Evolutionary conservation across 495 filamentous ascomycete species (phyloP).

Genomic region (Hypomontagnella monticulosa): DNA sequence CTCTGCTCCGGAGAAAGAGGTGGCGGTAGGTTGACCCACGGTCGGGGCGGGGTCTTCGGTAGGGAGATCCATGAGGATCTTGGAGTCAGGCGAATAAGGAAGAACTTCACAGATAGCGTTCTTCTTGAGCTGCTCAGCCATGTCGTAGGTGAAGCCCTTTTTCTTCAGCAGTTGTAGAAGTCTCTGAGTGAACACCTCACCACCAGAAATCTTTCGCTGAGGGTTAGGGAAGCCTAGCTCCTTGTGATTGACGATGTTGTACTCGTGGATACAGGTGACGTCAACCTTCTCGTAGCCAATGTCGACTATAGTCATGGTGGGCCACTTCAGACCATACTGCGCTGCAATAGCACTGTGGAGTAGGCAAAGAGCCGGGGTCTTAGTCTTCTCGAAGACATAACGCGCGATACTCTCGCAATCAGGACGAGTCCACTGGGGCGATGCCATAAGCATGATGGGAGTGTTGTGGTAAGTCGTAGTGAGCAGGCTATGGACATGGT

Average conservation of each 20-base stretch:
- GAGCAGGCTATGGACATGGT: constrained; percentile 85
- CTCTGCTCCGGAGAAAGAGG: constrained; percentile 44
- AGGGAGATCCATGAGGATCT: constrained; percentile 60
- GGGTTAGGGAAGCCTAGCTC: constrained; percentile 57
- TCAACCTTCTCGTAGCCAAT: constrained; percentile 92
- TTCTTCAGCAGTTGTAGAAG: constrained; percentile 72
- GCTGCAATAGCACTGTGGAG: constrained; percentile 86
- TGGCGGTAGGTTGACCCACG: constrained; percentile 60
- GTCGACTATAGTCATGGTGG: constrained; percentile 84
- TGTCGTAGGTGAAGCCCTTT: constrained; percentile 80
- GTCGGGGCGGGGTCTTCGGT: constrained; percentile 69
- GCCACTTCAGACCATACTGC: constrained; percentile 81
- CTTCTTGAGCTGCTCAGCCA: constrained; percentile 95
- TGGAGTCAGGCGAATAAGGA: constrained; percentile 68
- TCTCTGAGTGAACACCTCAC: constrained; percentile 86
- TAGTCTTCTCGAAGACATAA: constrained; percentile 97
- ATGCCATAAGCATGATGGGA: constrained; percentile 85
- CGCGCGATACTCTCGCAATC: constrained; percentile 85
- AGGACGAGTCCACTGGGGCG: constrained; percentile 84
- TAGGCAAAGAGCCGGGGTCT: constrained; percentile 85
- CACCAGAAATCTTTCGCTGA: constrained; percentile 75
- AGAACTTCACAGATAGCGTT: constrained; percentile 90
- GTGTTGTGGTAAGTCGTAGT: constrained; percentile 90
- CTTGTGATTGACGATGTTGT: constrained; percentile 61
- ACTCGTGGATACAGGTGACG: constrained; percentile 86